Evolutionary conservation across 345 rosid species (phyloP).

Genomic region (Trapa incisa): DNA sequence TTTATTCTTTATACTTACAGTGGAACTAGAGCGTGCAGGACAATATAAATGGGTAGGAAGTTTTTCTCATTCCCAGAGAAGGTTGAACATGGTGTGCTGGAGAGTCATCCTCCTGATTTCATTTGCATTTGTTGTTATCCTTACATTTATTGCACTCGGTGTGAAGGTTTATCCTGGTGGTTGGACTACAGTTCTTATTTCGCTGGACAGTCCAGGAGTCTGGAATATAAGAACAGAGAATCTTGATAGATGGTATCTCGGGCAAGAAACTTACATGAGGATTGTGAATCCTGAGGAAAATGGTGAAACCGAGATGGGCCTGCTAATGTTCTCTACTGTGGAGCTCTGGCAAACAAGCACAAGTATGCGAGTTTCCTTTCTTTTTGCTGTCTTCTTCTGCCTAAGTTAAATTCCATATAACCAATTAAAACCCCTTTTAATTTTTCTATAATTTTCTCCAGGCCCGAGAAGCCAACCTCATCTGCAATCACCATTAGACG

Average conservation of each 20-base stretch:
- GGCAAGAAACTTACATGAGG: constrained; percentile 84
- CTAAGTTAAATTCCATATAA: not conserved
- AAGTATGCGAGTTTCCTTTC: constrained; percentile 22
- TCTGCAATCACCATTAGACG: constrained; percentile 23
- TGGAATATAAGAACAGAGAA: constrained; percentile 91
- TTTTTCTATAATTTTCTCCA: constrained; percentile 14
- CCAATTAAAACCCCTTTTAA: not conserved
- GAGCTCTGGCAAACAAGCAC: constrained; percentile 50
- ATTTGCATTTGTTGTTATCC: not conserved
- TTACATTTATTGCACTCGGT: not conserved
- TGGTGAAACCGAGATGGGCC: constrained; percentile 75
- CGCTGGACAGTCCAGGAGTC: constrained; percentile 76
- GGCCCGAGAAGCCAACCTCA: constrained; percentile 22
- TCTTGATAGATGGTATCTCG: constrained; percentile 86
- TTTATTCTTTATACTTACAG: not conserved
- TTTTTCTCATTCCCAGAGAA: not conserved
- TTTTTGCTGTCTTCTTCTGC: not conserved
- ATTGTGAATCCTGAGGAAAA: constrained; percentile 72
- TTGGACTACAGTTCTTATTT: constrained; percentile 70
- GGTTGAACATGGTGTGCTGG: not conserved
- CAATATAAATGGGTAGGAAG: not conserved
- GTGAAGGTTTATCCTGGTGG: constrained; percentile 79
- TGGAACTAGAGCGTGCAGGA: not conserved
- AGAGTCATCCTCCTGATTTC: not conserved
- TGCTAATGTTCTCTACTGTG: constrained; percentile 64